Evolutionary conservation across 768 basidiomycete species (phyloP).

Genomic region (Amylocystis lapponica): DNA sequence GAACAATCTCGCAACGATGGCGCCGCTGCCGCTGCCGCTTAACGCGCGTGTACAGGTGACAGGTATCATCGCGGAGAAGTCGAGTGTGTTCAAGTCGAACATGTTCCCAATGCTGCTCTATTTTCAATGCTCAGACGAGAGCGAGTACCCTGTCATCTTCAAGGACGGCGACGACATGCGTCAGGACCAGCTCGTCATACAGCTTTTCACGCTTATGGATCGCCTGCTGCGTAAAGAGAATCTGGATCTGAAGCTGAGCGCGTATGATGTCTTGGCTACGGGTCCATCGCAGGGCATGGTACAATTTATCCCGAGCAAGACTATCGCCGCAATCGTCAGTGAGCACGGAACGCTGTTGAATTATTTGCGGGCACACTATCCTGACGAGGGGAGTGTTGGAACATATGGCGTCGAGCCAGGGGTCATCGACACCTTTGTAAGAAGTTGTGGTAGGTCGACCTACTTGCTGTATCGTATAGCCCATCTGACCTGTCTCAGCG

Average conservation of each 20-base stretch:
- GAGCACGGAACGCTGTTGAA: slow-evolving; percentile 86
- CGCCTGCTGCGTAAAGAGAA: slow-evolving; percentile 90
- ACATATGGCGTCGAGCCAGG: slow-evolving; percentile 92
- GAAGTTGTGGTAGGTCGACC: slow-evolving; percentile 79
- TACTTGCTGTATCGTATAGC: no score
- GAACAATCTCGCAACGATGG: slow-evolving; percentile 73
- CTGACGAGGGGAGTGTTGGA: slow-evolving; percentile 92
- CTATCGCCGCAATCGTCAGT: slow-evolving; percentile 89
- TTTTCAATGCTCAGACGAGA: slow-evolving; percentile 80
- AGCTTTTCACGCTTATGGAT: slow-evolving; percentile 99
- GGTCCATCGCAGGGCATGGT: slow-evolving; percentile 91
- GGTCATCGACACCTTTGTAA: slow-evolving; percentile 93
- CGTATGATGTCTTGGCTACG: slow-evolving; percentile 91
- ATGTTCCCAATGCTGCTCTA: slow-evolving; percentile 87
- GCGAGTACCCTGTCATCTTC: slow-evolving; percentile 93
- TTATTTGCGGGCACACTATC: slow-evolving; percentile 79
- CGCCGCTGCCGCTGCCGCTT: slow-evolving; percentile 82
- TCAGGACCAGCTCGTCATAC: slow-evolving; percentile 96
- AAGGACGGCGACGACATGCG: slow-evolving; percentile 99
- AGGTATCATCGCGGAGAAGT: slow-evolving; percentile 88
- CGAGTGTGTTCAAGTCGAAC: slow-evolving; percentile 96
- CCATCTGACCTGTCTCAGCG: slow-evolving; percentile 41
- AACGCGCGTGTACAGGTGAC: slow-evolving; percentile 82
- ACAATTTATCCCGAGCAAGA: slow-evolving; percentile 94
- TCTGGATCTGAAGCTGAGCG: slow-evolving; percentile 84